phyloP scores from a whole-genome alignment of 2,329 filamentous ascomycete species.

The Camillea tinctor region DNA sequence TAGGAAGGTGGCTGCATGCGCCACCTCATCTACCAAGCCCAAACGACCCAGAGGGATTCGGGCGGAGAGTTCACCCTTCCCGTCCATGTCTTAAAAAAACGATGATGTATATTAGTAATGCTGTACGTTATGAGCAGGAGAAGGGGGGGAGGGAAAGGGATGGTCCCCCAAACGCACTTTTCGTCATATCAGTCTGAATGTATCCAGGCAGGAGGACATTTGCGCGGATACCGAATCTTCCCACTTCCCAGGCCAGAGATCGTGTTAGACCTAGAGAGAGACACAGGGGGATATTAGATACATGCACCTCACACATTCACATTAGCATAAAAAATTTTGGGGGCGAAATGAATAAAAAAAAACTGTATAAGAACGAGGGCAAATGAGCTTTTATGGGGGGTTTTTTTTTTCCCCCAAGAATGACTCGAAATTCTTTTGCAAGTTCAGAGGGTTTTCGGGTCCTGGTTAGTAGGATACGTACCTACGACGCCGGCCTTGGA shows the following conservation, averaged over 20 bases:
- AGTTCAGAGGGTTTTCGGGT: not conserved
- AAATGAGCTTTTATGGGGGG: too few species aligned
- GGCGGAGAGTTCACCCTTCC: conserved; percentile 34
- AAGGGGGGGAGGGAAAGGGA: conserved; percentile 7
- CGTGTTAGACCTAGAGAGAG: conserved; percentile 60
- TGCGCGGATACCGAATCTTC: conserved; percentile 62
- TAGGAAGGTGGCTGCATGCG: conserved; percentile 78
- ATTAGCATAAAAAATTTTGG: too few species aligned
- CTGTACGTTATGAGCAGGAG: conserved; percentile 19
- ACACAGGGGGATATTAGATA: conserved; percentile 12
- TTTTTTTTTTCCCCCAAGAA: too few species aligned
- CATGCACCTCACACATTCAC: not conserved
- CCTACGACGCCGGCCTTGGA: conserved; percentile 79
- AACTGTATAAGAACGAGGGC: too few species aligned
- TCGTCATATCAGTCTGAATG: conserved; percentile 77
- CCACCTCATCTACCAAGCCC: conserved; percentile 68
- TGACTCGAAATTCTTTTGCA: too few species aligned
- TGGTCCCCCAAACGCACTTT: conserved; percentile 51
- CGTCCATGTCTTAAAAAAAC: conserved; percentile 25
- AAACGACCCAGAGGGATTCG: conserved; percentile 67
- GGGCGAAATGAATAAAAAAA: too few species aligned
- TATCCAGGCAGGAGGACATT: conserved; percentile 84
- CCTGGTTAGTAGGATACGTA: conserved; percentile 38
- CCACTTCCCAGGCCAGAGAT: conserved; percentile 63
- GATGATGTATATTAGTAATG: conserved; percentile 41